Evolutionary conservation across 768 basidiomycete species (phyloP).

Genomic region (Imleria badia): DNA sequence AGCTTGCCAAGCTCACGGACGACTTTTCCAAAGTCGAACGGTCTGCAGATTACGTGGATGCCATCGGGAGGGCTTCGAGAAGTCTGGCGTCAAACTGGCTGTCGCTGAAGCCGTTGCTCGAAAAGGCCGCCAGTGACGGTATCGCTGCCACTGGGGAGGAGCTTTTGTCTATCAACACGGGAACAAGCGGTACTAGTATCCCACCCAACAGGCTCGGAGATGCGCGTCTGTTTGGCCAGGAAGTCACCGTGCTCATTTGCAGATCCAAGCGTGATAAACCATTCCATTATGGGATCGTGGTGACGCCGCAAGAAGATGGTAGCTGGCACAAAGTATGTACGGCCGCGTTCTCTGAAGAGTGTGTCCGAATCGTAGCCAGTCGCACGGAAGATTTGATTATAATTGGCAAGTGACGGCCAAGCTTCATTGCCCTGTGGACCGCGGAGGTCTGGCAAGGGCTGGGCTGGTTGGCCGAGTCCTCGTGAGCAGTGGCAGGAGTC

Average conservation of each 20-base stretch:
- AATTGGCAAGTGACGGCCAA: conserved; percentile 1
- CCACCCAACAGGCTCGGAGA: conserved; percentile 11
- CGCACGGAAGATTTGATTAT: not conserved
- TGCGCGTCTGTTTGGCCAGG: conserved; percentile 1
- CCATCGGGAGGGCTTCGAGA: conserved; percentile 2
- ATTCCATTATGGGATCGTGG: conserved; percentile 12
- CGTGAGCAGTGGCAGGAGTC: too few species aligned
- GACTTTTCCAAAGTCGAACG: conserved; percentile 8
- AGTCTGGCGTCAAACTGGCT: conserved; percentile 2
- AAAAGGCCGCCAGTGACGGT: not conserved
- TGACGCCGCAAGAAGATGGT: not conserved
- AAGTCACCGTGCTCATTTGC: conserved; percentile 3
- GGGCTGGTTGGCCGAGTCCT: too few species aligned
- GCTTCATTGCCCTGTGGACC: too few species aligned
- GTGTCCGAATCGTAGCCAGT: not conserved
- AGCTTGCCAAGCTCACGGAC: not conserved
- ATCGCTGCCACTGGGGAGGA: too few species aligned
- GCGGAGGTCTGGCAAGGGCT: too few species aligned
- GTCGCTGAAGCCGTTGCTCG: not conserved
- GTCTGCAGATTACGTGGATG: not conserved
- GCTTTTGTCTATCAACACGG: not conserved
- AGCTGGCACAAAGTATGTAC: conserved; percentile 14
- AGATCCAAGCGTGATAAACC: conserved; percentile 6
- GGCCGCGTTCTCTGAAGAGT: conserved; percentile 6
- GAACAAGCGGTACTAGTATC: not conserved